Evolutionary conservation across 2,329 filamentous ascomycete species (phyloP).

Genomic region (Fusarium nygamai): DNA sequence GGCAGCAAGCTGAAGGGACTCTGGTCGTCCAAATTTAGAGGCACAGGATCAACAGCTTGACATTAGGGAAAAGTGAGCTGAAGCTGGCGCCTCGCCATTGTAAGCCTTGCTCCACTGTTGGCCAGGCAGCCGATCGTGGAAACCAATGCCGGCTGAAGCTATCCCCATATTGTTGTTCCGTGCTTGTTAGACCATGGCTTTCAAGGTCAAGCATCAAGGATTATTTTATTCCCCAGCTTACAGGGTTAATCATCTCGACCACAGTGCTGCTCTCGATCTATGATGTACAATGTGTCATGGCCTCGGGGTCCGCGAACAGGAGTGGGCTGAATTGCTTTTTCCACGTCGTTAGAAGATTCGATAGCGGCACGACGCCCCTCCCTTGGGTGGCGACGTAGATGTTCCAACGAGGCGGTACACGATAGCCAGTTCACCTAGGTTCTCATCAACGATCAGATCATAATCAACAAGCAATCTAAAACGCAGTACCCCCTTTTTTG

Average conservation of each 20-base stretch:
- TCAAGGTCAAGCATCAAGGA: not conserved
- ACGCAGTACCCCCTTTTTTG: not conserved
- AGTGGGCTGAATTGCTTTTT: conserved; percentile 22
- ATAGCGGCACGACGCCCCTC: conserved; percentile 1
- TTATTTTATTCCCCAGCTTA: not conserved
- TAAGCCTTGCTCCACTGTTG: not conserved
- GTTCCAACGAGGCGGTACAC: not conserved
- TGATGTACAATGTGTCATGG: not conserved
- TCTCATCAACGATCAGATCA: conserved; percentile 23
- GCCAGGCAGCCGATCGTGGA: not conserved
- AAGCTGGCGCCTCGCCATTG: not conserved
- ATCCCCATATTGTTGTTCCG: not conserved
- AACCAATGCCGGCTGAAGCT: not conserved
- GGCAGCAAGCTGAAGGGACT: conserved; percentile 15
- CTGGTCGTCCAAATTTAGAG: conserved; percentile 3
- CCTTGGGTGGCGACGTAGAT: not conserved
- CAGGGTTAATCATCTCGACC: not conserved
- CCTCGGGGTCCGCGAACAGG: not conserved
- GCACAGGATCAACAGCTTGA: not conserved
- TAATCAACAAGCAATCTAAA: conserved; percentile 5
- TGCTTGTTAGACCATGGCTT: not conserved
- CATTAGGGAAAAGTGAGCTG: not conserved
- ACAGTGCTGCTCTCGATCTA: not conserved
- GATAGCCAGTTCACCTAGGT: conserved; percentile 2
- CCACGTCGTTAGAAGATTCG: not conserved